These are phyloP conservation scores for Auriscalpium microsporum DNA, from an alignment of 768 basidiomycete species.

Conservation along the genomic window DNA sequence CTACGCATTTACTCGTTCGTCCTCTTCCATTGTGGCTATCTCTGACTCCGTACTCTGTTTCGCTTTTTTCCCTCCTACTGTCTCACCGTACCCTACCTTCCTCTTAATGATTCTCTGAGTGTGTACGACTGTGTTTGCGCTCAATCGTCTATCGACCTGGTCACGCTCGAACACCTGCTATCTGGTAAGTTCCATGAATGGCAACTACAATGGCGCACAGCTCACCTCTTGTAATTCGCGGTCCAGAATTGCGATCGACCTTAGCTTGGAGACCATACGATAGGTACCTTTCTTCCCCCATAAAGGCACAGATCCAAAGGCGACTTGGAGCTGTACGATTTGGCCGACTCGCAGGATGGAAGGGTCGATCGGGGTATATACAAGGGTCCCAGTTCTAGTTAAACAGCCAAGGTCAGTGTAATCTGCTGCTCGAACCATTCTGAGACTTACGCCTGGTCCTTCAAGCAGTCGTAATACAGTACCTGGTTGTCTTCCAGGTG, in stretches of 20 bases:
- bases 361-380: not conserved
- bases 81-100: not conserved
- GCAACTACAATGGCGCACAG: not conserved
- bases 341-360: not conserved
- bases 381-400: not conserved
- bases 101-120: not conserved
- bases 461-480: not conserved
- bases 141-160: not conserved
- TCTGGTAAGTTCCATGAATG: not conserved
- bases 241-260: not conserved
- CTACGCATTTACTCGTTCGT: too few relatives aligned
- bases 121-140: not conserved
- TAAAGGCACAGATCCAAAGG: not conserved
- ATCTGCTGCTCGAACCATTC: too few relatives aligned
- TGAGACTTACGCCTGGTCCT: not conserved
- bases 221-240: not conserved
- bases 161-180: not conserved
- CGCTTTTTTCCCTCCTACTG: too few relatives aligned
- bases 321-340: not conserved
- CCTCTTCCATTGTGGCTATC: too few relatives aligned
- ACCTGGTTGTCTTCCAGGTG: not conserved
- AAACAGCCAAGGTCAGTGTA: too few relatives aligned
- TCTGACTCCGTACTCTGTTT: too few relatives aligned
- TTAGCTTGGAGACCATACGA: not conserved
- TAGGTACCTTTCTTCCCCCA: not conserved